Percentiles rank a stretch among this genome's conserved stretches.
phyloP scores from a whole-genome alignment of 2,329 filamentous ascomycete species.

The Lecanicillium sp. region DNA sequence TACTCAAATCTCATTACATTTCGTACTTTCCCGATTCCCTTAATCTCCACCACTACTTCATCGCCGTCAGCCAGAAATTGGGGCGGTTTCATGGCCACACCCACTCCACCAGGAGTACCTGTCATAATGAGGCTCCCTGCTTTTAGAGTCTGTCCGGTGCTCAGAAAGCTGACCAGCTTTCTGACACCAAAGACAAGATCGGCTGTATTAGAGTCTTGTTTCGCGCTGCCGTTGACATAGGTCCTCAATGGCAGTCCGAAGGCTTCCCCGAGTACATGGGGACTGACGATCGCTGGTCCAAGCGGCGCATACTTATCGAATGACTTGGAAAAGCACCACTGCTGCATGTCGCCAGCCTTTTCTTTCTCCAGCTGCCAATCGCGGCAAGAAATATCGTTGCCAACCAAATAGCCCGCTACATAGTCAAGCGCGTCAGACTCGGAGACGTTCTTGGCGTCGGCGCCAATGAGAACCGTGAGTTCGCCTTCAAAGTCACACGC shows the following conservation, averaged over 20 bases:
- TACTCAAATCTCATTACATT: too few species aligned
- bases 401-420: conserved; percentile 49
- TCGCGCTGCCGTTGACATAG: conserved; percentile 36
- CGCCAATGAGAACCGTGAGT: conserved; percentile 48
- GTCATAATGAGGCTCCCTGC: conserved; percentile 38
- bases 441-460: conserved; percentile 32
- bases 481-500: conserved; percentile 55
- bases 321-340: conserved; percentile 52
- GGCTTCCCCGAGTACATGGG: conserved; percentile 28
- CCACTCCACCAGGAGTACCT: conserved; percentile 38
- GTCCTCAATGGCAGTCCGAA: conserved; percentile 26
- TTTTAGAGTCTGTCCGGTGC: conserved; percentile 33
- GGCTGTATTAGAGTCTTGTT: conserved; percentile 34
- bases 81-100: conserved; percentile 31
- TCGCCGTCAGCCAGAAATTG: conserved; percentile 32
- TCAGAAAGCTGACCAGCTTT: conserved; percentile 31
- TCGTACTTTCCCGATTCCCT: conserved; percentile 1
- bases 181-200: conserved; percentile 39
- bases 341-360: conserved; percentile 55
- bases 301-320: conserved; percentile 49
- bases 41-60: conserved; percentile 24
- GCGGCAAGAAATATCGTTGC: conserved; percentile 45
- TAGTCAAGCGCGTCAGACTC: conserved; percentile 38
- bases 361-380: conserved; percentile 41
- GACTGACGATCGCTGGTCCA: conserved; percentile 43